These are phyloP conservation scores for Aegilops speltoides DNA, from an alignment of 176 grass and related monocot genomes.

Conservation along the genomic window DNA sequence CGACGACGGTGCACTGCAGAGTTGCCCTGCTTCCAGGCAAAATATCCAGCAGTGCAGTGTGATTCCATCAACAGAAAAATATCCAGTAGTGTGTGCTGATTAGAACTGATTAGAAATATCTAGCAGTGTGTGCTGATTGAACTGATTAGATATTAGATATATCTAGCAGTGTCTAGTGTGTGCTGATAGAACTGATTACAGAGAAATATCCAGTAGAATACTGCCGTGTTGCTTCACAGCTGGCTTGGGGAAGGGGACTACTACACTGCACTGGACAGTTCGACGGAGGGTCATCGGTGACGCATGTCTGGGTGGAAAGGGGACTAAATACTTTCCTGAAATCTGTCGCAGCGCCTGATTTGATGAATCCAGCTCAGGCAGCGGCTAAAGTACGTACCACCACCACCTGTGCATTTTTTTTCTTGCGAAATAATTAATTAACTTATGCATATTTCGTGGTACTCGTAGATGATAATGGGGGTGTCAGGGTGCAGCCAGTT, in stretches of 20 bases:
- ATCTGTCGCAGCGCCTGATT: conserved; percentile 6
- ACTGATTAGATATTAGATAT: too few relatives aligned
- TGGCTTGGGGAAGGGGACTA: not conserved
- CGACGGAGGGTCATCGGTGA: not conserved
- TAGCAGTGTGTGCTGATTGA: too few relatives aligned
- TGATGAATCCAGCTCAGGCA: conserved; percentile 35
- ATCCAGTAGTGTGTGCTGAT: not conserved
- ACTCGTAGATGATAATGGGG: not conserved
- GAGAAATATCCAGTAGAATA: not conserved
- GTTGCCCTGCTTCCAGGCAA: conserved; percentile 4
- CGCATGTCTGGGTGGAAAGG: conserved; percentile 40
- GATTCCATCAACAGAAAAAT: too few relatives aligned
- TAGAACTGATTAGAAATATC: too few relatives aligned
- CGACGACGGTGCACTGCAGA: not conserved
- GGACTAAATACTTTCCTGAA: not conserved
- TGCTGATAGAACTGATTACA: not conserved
- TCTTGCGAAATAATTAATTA: too few relatives aligned
- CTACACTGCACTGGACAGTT: not conserved
- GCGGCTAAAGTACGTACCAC: not conserved
- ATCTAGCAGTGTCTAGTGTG: too few relatives aligned
- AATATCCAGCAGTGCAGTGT: not conserved
- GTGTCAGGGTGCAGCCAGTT: not conserved
- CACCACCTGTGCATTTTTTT: too few relatives aligned
- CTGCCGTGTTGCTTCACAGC: conserved; percentile 33
- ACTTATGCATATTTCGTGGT: too few relatives aligned